Conservation (phyloP, 208 protist genomes). For the Leishmania aethiopica region DNA sequence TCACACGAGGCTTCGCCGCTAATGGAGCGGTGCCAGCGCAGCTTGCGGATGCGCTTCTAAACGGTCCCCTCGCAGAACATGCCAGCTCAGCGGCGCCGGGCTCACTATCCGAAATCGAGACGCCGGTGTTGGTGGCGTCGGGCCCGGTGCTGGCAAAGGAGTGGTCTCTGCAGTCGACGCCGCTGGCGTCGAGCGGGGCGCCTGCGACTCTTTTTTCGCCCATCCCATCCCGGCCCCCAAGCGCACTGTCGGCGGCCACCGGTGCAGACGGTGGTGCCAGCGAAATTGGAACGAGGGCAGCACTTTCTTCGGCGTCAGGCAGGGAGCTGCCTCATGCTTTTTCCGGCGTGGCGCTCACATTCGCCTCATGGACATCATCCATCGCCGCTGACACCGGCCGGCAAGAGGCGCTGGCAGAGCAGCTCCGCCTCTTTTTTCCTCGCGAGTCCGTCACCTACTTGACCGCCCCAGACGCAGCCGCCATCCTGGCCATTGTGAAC, state of each 20-base stretch:
- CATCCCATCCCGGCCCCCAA: conserved; percentile 17
- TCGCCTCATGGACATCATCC: conserved; percentile 35
- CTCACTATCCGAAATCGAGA: not conserved
- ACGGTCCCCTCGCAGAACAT: not conserved
- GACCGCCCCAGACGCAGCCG: conserved; percentile 35
- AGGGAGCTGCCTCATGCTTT: conserved; percentile 23
- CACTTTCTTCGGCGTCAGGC: not conserved
- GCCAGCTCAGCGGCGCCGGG: not conserved
- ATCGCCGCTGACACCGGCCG: not conserved
- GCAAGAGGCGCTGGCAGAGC: conserved; percentile 20
- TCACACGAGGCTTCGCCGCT: conserved; percentile 58
- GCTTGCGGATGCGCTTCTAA: conserved; percentile 27
- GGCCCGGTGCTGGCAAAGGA: conserved; percentile 72
- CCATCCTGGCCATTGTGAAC: conserved; percentile 68
- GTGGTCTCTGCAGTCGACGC: conserved; percentile 53
- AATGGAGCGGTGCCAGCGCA: conserved; percentile 43
- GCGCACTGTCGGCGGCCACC: not conserved
- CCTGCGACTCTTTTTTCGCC: not conserved
- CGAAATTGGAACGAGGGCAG: not conserved
- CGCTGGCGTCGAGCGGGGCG: not conserved
- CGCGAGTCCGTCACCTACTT: conserved; percentile 70
- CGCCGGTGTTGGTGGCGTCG: conserved; percentile 52
- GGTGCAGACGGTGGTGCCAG: not conserved
- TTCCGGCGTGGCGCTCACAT: conserved; percentile 50
- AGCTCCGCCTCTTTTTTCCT: conserved; percentile 41